Base-by-base conservation (phyloP, 805 yeast genomes). In the Saccharomyces eubayanus region DNA sequence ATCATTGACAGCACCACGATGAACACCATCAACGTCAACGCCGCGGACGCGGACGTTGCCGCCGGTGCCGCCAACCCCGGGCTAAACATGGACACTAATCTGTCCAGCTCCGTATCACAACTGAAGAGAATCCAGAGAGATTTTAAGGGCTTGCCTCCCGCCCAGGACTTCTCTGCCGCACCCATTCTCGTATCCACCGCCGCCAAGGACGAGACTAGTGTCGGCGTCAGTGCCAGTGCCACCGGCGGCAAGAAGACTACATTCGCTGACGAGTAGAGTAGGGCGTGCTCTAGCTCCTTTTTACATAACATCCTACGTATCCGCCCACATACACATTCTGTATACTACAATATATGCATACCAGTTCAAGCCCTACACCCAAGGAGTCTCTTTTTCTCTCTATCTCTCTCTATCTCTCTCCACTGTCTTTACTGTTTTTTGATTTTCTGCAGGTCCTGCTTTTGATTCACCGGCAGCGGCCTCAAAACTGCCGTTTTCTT, bases 131-230 rank as follows among this genome's bases (percentile, higher is more conserved):
- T 87, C 45, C 92, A 85, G 65, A 78, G 96, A 70, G 89, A 85
- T 58, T 78, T 87, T 59, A 75, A 89, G 59, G 96, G 96, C 0
- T 76, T 88, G 54, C 92, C 95, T 9, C 95, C 96, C 8, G 59
- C 66, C 24, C 57, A 61, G 10, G 36, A 58, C 51, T 29, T 40
- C 43, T 48, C 55, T 21, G 27, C 52, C 4, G 40, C 51, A 16
- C 31, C 51, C 14, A 24, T 51, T 14, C 45, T 47, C 10, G 29
- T 51, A 28, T 29, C 46, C n/a, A 45, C 48, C n/a, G 46, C 48
- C 8, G 55, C 36, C 12, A 53, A 51, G 8, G 47, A 51, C 11
- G 60, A 56, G 28, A 55, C 49, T 14, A 47, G 49, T 2, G 61
- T 57, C 2, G 51, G 57, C 12, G 59, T 57, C 40, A 55, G 62